Conservation (phyloP, 2,329 filamentous ascomycete species). For the Aspergillus aculeatinus region DNA sequence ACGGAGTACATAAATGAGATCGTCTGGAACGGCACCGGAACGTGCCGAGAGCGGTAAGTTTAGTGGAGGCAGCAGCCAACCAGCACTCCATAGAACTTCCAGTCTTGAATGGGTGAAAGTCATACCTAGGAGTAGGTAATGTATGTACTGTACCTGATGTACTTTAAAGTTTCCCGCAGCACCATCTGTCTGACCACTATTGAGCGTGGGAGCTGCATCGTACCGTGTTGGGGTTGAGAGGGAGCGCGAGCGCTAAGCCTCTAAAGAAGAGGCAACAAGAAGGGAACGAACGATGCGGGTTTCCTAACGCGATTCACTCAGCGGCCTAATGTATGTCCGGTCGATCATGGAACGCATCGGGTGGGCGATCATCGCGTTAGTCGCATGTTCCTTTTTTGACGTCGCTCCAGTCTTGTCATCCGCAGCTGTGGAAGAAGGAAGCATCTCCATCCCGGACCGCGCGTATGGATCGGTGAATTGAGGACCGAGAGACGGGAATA, state of each 20-base stretch:
- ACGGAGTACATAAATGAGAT: neutral
- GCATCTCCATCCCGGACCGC: neutral
- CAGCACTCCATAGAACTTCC: neutral
- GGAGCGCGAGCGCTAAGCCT: neutral
- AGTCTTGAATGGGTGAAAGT: no score
- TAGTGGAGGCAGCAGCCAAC: constrained; percentile 6
- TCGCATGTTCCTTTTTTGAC: constrained; percentile 17
- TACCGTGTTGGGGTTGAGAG: neutral
- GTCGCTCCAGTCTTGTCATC: constrained; percentile 6
- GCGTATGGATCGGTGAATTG: neutral
- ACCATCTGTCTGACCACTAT: neutral
- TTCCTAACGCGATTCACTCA: constrained; percentile 11
- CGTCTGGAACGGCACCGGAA: constrained; percentile 10
- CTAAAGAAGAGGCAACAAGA: neutral
- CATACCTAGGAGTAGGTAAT: no score
- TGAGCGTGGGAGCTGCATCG: neutral
- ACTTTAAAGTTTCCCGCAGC: no score
- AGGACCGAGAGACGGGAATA: neutral
- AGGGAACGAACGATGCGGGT: neutral
- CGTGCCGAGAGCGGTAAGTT: constrained; percentile 11
- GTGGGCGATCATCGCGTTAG: constrained; percentile 16
- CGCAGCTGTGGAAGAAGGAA: constrained; percentile 6
- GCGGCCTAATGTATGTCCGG: constrained; percentile 20
- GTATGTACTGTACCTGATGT: no score
- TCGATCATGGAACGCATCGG: constrained; percentile 19